A percentile compares a stretch with the other conserved stretches of the same genome.
Conservation (phyloP, 1,284 basidiomycete genomes). For the Leucoagaricus sp. region DNA sequence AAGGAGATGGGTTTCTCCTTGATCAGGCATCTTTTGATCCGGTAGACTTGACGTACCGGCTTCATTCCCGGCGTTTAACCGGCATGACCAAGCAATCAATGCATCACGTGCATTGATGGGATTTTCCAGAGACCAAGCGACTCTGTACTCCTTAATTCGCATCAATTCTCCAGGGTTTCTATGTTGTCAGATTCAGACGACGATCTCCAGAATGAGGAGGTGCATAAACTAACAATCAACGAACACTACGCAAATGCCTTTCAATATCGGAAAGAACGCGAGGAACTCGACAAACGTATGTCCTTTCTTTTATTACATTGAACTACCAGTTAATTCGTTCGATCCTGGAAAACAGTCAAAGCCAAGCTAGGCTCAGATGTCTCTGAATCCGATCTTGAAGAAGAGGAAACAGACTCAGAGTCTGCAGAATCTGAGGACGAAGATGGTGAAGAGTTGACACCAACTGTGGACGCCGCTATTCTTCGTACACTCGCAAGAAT, state of each 20-base stretch:
- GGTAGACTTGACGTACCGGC: not conserved
- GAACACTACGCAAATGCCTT: slow-evolving; percentile 84
- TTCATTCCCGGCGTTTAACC: no score
- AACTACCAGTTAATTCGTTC: not conserved
- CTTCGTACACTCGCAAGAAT: slow-evolving; percentile 90
- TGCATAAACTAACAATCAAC: slow-evolving; percentile 68
- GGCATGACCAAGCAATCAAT: no score
- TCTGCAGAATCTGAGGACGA: slow-evolving; percentile 89
- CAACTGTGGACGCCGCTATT: slow-evolving; percentile 93
- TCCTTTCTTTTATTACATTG: slow-evolving; percentile 17
- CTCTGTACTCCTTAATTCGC: no score
- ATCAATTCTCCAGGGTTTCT: not conserved
- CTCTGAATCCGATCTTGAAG: slow-evolving; percentile 48
- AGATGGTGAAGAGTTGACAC: slow-evolving; percentile 94
- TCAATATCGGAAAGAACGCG: slow-evolving; percentile 77
- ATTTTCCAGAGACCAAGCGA: no score
- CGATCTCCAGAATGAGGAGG: slow-evolving; percentile 44
- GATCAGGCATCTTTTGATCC: not conserved
- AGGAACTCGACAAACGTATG: slow-evolving; percentile 79
- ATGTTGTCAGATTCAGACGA: slow-evolving; percentile 50
- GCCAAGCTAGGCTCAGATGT: slow-evolving; percentile 83
- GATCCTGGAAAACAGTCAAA: slow-evolving; percentile 56
- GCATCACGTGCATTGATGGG: not conserved
- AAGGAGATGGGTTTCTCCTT: not conserved
- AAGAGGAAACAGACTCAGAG: slow-evolving; percentile 64